These are phyloP conservation scores for Tuber brumale DNA, from an alignment of 495 filamentous ascomycete genomes.

Conservation along the genomic window DNA sequence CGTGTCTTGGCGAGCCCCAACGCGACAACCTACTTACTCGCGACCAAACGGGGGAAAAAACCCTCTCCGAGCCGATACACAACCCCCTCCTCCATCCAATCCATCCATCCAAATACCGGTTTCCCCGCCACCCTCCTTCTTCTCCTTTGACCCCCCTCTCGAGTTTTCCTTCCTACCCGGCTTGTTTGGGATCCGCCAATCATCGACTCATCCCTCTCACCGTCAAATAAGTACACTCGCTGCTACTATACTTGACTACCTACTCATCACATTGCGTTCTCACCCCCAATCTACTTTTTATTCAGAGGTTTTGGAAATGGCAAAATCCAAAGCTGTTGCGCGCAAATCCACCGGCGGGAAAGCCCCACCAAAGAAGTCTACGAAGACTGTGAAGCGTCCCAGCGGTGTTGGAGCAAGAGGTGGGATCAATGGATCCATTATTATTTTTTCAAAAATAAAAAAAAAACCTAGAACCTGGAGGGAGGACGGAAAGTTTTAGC, in stretches of 20 bases:
- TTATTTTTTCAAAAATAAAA: neutral
- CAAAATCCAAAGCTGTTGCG: slow-evolving; percentile 4
- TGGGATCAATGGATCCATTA: slow-evolving; percentile 4
- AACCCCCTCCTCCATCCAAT: slow-evolving; percentile 11
- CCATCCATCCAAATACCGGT: neutral
- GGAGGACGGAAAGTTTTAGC: neutral
- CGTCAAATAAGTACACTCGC: neutral
- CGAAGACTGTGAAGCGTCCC: neutral
- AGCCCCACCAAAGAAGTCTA: neutral
- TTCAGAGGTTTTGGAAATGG: neutral
- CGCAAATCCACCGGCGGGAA: slow-evolving; percentile 6
- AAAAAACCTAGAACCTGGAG: neutral
- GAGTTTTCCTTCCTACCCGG: neutral
- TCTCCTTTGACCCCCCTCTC: slow-evolving; percentile 6
- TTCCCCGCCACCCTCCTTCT: slow-evolving; percentile 7
- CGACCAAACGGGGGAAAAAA: neutral
- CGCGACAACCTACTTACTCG: neutral
- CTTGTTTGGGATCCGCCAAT: neutral
- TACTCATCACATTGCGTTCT: neutral
- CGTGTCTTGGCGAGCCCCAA: neutral
- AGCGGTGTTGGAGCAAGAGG: slow-evolving; percentile 17
- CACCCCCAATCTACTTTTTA: neutral
- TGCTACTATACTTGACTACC: neutral
- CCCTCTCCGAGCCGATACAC: neutral
- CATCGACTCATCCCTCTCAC: slow-evolving; percentile 12